These are phyloP conservation scores for Botryotinia calthae DNA, from an alignment of 2,329 filamentous ascomycete species.

Conservation along the genomic window DNA sequence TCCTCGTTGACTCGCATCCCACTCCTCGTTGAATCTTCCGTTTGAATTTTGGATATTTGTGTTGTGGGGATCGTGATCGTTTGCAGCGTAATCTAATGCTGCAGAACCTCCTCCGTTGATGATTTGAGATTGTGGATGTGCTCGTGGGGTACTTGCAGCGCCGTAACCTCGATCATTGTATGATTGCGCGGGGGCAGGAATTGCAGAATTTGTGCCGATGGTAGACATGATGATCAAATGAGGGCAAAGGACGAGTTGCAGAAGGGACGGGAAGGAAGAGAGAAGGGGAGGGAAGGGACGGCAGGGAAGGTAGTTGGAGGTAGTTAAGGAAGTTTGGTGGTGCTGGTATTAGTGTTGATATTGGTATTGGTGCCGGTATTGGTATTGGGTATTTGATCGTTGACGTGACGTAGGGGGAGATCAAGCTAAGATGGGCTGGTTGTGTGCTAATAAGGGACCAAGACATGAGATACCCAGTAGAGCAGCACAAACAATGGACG, in stretches of 20 bases:
- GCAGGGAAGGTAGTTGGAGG: neutral
- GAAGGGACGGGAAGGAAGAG: neutral
- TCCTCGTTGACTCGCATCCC: conserved; percentile 66
- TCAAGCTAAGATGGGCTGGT: conserved; percentile 6
- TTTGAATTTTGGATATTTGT: conserved; percentile 28
- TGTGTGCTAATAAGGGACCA: neutral
- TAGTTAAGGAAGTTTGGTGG: neutral
- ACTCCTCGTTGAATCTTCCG: conserved; percentile 66
- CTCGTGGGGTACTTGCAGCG: conserved; percentile 25
- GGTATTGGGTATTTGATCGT: neutral
- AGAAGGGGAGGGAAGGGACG: neutral
- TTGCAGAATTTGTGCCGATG: conserved; percentile 27
- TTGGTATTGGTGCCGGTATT: too few relatives aligned
- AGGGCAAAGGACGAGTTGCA: neutral
- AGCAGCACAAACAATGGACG: neutral
- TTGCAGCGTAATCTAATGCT: conserved; percentile 27
- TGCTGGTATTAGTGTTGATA: too few relatives aligned
- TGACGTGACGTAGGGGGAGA: conserved; percentile 5
- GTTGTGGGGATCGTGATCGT: conserved; percentile 32
- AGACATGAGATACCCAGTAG: neutral
- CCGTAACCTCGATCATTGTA: conserved; percentile 36
- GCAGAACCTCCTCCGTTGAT: conserved; percentile 32
- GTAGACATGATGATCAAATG: conserved; percentile 28
- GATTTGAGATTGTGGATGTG: conserved; percentile 23
- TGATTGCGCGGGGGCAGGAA: conserved; percentile 35